Evolutionary conservation across 139 green algal genomes (phyloP), one percentile per base, ranked within the genome.

Genomic region (Mesotaenium endlicherianum): DNA sequence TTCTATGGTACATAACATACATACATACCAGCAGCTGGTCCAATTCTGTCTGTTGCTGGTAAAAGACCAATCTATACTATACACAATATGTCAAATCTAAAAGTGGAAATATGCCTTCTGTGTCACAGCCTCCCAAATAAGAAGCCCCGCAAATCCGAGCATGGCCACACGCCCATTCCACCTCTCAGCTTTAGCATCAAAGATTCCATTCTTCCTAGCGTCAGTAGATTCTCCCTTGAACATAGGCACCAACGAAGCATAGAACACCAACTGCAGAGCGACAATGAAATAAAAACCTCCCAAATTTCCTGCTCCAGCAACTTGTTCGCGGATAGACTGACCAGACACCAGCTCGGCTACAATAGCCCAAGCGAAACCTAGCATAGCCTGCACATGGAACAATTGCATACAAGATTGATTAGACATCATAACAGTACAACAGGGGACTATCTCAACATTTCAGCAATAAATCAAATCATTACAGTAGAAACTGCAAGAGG

Each of bases 141-240:
- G 43, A 3, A 91, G 26, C 42, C 71, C 41, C 1, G 50, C 57
- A 11, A 89, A 38, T 40, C 86, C 86, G 0, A 90, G 34, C 88
- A 91, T 91, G 36, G 88, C 88, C 3, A 45, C 38, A 3, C 89
- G 77, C 60, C 87, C 89, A 80, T 91, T 92, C 53, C 88, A 60
- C 4, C 81, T 53, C 89, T 92, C 89, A n/a, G 82, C 77, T 36
- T 81, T 31, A 14, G 82, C 31, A 8, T 82, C 80, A 70, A 92
- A 91, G 71, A 81, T 17, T 43, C 72, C 68, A 79, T 47, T 80
- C 67, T 53, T 74, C 78, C 36, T 43, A 74, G 71, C 89, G 70
- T 78, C 70, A 20, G 70, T n/a, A 8, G 30, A 80, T 2, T 86
- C 87, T 71, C 53, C 85, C 72, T 84, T 69, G 34, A 88, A 80